Evolutionary conservation across 1,139 yeast genomes (phyloP).

Genomic region (Kurtzmaniella natalensis): DNA sequence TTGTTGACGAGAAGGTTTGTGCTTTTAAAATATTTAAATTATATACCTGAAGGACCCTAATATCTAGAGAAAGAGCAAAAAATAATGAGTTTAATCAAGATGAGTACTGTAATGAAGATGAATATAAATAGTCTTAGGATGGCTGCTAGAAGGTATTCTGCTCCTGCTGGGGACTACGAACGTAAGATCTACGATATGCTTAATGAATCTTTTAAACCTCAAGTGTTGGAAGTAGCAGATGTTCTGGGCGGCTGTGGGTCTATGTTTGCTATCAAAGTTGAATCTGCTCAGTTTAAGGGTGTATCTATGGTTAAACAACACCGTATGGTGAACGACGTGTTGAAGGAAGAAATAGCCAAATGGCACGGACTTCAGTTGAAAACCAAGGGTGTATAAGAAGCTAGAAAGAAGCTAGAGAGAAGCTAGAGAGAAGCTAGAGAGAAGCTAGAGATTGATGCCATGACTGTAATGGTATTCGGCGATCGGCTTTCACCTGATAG

Average conservation of each 20-base stretch:
- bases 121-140: no score
- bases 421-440: no score
- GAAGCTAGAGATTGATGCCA: no score
- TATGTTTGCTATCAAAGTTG: constrained; percentile 86
- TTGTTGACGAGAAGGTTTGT: no score
- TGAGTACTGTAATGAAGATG: no score
- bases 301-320: constrained; percentile 87
- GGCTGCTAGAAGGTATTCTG: constrained; percentile 3
- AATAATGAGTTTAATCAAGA: no score
- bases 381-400: constrained; percentile 41
- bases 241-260: constrained; percentile 96
- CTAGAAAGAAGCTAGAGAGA: no score
- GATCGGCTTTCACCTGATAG: no score
- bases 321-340: constrained; percentile 73
- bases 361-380: constrained; percentile 95
- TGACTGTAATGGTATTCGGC: no score
- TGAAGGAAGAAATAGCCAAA: constrained; percentile 79
- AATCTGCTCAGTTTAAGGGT: constrained; percentile 72
- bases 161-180: constrained; percentile 60
- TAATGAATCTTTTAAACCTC: constrained; percentile 52
- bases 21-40: no score
- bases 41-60: no score
- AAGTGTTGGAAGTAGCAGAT: constrained; percentile 63
- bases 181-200: constrained; percentile 56
- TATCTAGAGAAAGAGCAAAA: no score